phyloP scores from a whole-genome alignment of 2,329 filamentous ascomycete genomes.

The Ascosphaera pollenicola region DNA sequence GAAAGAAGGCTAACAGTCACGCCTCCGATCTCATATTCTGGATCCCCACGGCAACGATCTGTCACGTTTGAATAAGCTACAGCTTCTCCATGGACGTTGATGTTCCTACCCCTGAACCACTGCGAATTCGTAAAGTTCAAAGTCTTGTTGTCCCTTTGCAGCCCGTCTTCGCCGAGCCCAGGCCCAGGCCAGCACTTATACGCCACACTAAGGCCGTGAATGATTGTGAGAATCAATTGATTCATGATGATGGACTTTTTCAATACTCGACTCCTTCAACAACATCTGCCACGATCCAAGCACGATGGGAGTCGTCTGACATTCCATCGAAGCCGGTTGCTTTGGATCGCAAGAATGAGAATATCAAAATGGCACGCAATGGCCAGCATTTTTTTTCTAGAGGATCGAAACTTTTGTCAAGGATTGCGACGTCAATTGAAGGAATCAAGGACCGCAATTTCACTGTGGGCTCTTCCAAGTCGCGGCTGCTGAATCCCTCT shows the following conservation, averaged over 20 bases:
- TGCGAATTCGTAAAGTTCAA: background rate
- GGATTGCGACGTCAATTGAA: background rate
- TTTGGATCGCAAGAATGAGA: background rate
- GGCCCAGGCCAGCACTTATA: background rate
- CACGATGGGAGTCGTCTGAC: background rate
- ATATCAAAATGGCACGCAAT: background rate
- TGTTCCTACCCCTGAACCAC: background rate
- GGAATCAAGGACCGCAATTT: background rate
- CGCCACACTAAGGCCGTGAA: too few species aligned
- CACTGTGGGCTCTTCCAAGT: background rate
- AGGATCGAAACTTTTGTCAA: background rate
- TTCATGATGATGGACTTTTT: too few species aligned
- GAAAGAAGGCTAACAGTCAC: too few species aligned
- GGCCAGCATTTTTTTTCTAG: background rate
- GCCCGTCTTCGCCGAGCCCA: background rate
- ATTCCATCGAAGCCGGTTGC: background rate
- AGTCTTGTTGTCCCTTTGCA: too few species aligned
- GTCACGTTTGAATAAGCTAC: background rate
- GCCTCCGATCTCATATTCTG: too few species aligned
- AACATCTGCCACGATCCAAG: too few species aligned
- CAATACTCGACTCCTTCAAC: too few species aligned
- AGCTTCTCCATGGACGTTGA: background rate
- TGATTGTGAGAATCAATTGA: too few species aligned
- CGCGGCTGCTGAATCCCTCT: background rate
- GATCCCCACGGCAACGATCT: background rate